Evolutionary conservation across 2,329 filamentous ascomycete genomes (phyloP).

Genomic region (Microthyrium microscopicum): DNA sequence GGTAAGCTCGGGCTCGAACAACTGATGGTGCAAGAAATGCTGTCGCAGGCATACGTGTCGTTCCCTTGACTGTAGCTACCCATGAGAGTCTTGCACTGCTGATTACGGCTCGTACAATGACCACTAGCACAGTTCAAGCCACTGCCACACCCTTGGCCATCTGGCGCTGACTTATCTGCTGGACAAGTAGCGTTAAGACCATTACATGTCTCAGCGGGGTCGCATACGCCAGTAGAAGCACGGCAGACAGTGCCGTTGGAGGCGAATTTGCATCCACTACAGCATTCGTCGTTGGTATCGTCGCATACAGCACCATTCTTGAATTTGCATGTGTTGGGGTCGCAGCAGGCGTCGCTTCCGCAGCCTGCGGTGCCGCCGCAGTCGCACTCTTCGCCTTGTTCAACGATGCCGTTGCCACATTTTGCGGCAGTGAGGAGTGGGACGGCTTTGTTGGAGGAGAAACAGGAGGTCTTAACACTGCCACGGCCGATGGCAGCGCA

Average conservation of each 20-base stretch:
- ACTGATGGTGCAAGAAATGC: constrained; percentile 54
- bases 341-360: constrained; percentile 62
- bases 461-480: constrained; percentile 58
- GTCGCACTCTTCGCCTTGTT: constrained; percentile 86
- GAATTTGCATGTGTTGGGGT: constrained; percentile 77
- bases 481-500: constrained; percentile 69
- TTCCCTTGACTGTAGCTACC: constrained; percentile 57
- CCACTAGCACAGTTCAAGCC: constrained; percentile 71
- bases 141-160: constrained; percentile 57
- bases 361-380: constrained; percentile 68
- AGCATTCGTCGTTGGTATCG: constrained; percentile 75
- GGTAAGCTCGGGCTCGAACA: constrained; percentile 56
- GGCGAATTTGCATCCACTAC: constrained; percentile 53
- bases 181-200: constrained; percentile 62
- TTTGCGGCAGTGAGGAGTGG: constrained; percentile 65
- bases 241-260: constrained; percentile 60
- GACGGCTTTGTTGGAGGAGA: constrained; percentile 74
- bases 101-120: constrained; percentile 82
- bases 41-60: constrained; percentile 64
- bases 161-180: constrained; percentile 46
- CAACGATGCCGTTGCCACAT: constrained; percentile 95
- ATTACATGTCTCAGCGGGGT: constrained; percentile 69
- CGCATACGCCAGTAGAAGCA: constrained; percentile 60
- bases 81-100: constrained; percentile 76
- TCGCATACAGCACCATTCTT: constrained; percentile 58